phyloP scores from a whole-genome alignment of 2,329 filamentous ascomycete genomes.

The Alternaria tenuissima region DNA sequence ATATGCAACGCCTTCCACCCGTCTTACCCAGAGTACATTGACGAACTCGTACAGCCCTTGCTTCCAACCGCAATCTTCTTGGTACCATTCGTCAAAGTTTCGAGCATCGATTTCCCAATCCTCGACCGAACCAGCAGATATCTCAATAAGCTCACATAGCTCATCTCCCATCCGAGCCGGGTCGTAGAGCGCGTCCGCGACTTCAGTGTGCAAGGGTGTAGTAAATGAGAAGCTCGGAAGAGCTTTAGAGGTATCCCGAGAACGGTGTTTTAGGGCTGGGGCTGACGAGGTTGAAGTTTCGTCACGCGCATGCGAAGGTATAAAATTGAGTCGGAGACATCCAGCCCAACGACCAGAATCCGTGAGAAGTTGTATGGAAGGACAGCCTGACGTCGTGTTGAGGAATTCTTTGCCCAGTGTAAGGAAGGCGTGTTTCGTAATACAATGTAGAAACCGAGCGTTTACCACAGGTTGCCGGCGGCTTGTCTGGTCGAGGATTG shows the following conservation, averaged over 20 bases:
- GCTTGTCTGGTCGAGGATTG: too few relatives aligned
- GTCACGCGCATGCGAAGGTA: not conserved
- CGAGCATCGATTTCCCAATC: constrained; percentile 20
- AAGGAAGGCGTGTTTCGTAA: constrained; percentile 4
- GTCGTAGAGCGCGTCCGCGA: not conserved
- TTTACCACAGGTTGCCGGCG: too few relatives aligned
- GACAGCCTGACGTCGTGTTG: constrained; percentile 8
- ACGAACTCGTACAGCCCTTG: constrained; percentile 24
- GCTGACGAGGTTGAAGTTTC: not conserved
- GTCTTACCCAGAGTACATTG: constrained; percentile 35
- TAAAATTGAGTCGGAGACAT: constrained; percentile 18
- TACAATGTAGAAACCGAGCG: too few relatives aligned
- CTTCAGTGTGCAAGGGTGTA: not conserved
- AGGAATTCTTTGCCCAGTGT: constrained; percentile 9
- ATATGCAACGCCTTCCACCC: constrained; percentile 27
- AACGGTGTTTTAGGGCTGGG: not conserved
- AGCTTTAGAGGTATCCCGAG: not conserved
- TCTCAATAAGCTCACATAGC: constrained; percentile 21
- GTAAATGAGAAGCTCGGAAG: not conserved
- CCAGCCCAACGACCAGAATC: constrained; percentile 20
- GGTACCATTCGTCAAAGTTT: constrained; percentile 24
- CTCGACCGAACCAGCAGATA: constrained; percentile 22
- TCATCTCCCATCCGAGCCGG: not conserved
- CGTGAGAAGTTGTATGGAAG: constrained; percentile 13
- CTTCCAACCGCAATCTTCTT: constrained; percentile 2